Percentiles rank a stretch among this genome's conserved stretches.
Conservation (phyloP, 306 rosid genomes). For the Citrullus mucosospermus region DNA sequence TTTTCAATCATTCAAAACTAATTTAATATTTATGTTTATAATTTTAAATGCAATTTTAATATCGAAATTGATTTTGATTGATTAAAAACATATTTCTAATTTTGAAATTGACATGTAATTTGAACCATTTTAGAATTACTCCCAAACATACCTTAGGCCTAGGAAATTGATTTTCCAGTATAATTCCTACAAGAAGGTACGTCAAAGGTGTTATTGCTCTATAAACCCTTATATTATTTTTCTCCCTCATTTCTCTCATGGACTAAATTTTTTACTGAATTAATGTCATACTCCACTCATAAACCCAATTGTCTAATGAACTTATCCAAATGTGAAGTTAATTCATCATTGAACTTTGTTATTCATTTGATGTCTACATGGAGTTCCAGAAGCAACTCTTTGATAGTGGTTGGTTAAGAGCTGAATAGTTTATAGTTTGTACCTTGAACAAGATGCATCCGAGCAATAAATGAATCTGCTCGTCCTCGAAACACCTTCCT, state of each 20-base stretch:
- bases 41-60: no score
- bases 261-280: background rate
- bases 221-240: background rate
- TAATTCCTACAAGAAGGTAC: background rate
- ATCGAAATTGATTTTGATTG: no score
- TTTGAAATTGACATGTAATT: no score
- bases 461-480: slow-evolving; percentile 88
- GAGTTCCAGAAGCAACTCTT: background rate
- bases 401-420: background rate
- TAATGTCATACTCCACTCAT: background rate
- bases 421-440: slow-evolving; percentile 8
- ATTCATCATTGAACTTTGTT: background rate
- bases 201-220: background rate
- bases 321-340: background rate
- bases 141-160: background rate
- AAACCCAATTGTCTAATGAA: background rate
- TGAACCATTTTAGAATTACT: no score
- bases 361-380: background rate
- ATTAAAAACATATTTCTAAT: no score
- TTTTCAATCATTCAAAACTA: no score
- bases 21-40: no score
- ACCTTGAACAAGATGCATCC: slow-evolving; percentile 99
- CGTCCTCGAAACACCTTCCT: slow-evolving; percentile 77
- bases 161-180: background rate
- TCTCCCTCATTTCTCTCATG: background rate